Base-by-base conservation (phyloP, 257 asterid genomes). In the Paulownia fortunei region DNA sequence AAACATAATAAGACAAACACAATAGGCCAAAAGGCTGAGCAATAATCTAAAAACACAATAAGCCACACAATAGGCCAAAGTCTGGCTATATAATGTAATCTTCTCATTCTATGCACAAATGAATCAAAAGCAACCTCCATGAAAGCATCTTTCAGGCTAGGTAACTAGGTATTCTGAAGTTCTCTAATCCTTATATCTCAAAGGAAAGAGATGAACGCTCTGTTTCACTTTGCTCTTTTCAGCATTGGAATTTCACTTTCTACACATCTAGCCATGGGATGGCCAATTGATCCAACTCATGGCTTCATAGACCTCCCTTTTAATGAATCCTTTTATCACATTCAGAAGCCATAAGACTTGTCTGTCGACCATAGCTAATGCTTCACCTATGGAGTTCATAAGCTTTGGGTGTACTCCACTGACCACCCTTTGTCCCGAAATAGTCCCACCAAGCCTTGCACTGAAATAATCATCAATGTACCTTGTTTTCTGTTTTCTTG, bases 371-470 rank as follows among this genome's bases (percentile, higher is more conserved):
- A 69, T 13, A 37, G 81, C 36, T 76, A 75, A 36, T 46, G 54
- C 73, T 81, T 81, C 74, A 46, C 6, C 6, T 6, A 69, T 49
- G 81, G 81, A 55, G 74, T 81, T 47, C 84, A 69, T 19, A 81
- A 75, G 51, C 36, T 81, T 5, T 69, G 81, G 78, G 81, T 80
- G 4, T 79, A 30, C 51, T 39, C 11, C 1, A 19, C 42, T 0
- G 78, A 81, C 42, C 68, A 68, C 16, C 81, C 84, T 34, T 59
- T 56, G 15, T 56, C 73, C 11, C 55, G 3, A 32, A 19, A 27
- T 24, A 75, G 81, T 69, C 70, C 52, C 37, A 80, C 84, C 6
- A 68, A 19, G 6, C 81, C 84, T 36, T 74, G 84, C 13, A 75
- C 81, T 1, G 84, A 81, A 60, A 51, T 81, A 30, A 55, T 30